A percentile compares a stretch with the other conserved stretches of the same genome.
Evolutionary conservation across 805 yeast genomes (phyloP).

Genomic region (Saccharomyces paradoxus): DNA sequence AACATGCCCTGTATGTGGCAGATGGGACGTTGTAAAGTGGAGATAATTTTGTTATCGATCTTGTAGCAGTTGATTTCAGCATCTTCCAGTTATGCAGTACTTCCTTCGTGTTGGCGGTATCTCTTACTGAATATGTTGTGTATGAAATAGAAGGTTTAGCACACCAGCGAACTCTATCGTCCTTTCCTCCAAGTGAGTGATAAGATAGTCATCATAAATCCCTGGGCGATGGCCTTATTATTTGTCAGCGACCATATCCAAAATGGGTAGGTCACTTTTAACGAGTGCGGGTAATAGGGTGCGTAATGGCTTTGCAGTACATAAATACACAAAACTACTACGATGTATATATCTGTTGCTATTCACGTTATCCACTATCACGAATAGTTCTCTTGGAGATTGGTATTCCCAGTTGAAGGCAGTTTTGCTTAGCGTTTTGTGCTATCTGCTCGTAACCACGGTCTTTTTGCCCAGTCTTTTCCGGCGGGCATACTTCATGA

Average conservation of each 20-base stretch:
- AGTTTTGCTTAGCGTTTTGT: background rate
- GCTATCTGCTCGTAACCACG: conserved; percentile 28
- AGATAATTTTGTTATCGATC: conserved; percentile 1
- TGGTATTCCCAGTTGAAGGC: background rate
- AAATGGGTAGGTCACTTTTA: background rate
- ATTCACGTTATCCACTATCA: background rate
- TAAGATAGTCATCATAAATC: background rate
- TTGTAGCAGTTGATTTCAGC: conserved; percentile 4
- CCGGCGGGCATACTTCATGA: conserved; percentile 56
- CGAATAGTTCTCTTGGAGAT: background rate
- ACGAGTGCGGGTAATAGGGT: background rate
- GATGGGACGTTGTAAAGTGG: background rate
- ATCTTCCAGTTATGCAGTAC: background rate
- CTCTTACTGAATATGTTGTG: background rate
- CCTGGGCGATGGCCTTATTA: background rate
- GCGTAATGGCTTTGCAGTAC: background rate
- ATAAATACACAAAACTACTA: background rate
- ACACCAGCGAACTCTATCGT: background rate
- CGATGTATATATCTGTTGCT: too few relatives aligned
- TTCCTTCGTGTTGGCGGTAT: background rate
- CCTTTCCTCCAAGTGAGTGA: background rate
- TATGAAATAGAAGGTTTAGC: background rate
- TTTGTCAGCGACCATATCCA: background rate
- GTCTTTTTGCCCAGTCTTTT: conserved; percentile 39
- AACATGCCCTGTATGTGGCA: background rate